Base-by-base conservation (phyloP, 2,329 filamentous ascomycete genomes). In the Aspergillus bombycis region DNA sequence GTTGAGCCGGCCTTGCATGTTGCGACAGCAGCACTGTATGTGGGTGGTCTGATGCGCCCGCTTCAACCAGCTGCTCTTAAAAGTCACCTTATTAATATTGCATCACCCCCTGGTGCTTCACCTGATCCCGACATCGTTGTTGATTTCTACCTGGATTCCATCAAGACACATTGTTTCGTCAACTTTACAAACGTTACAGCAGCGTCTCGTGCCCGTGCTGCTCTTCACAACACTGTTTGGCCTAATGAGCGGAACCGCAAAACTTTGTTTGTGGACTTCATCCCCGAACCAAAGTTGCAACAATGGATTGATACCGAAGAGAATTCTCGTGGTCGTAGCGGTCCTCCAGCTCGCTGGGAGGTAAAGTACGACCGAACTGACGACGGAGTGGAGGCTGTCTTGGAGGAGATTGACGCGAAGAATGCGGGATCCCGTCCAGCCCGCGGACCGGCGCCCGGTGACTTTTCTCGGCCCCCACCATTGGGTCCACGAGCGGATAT, bases 21-120 rank as follows among this genome's bases (percentile, higher is more conserved):
- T 26, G 88, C 90, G 6, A 94, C 93, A 3, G 80, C 87, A 36
- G 90, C 92, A 19, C 82, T 98, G 54, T 98, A 97, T 79, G 95
- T 98, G 70, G 89, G 90, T 76, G 90, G 97, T 72, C 87, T 98
- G 60, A 94, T 96, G 88, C 89, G 94, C 54, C 94, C 95, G 11
- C 83, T 98, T 26, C 90, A 92, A 63, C 85, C 88, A 0, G 80
- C 83, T 30, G 82, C 83, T 21, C 85, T 98, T 1, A 87, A 86
- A 70, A 83, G 85, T 1, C 88, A 97, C 72, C 83, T 98, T 5
- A 75, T 86, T 50, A 80, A 85, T 8, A 85, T 97, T 46, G 92
- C 92, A 2, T 83, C 88, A 3, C 83, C 88, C 0, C 81, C 86
- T 1, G 80, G 80, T 30, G 76, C 80, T 23, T 76, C 83, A 3